Conservation (phyloP, 306 rosid genomes). For the Sophora flavescens region DNA sequence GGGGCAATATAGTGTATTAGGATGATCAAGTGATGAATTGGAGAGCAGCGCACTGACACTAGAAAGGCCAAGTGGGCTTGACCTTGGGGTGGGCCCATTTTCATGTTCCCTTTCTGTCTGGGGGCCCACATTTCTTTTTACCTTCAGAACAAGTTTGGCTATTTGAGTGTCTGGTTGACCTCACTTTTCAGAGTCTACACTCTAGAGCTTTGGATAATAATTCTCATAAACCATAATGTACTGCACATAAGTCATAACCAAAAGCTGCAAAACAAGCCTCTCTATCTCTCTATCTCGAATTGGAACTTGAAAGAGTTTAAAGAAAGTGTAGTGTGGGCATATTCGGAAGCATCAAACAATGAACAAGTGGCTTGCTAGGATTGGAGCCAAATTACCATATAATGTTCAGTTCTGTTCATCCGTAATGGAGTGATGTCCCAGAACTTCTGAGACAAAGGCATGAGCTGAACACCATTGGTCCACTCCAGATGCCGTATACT, state of each 20-base stretch:
- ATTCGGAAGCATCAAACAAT: not conserved
- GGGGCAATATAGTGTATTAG: slow-evolving; percentile 5
- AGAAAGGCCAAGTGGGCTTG: slow-evolving; percentile 56
- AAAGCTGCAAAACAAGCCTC: slow-evolving; percentile 32
- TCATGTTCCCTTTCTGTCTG: slow-evolving; percentile 31
- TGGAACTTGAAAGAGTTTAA: not conserved
- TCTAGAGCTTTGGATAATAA: slow-evolving; percentile 33
- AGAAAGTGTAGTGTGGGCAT: not conserved
- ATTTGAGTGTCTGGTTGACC: slow-evolving; percentile 31
- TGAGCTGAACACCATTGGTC: slow-evolving; percentile 8
- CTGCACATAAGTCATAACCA: no score
- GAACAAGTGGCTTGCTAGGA: slow-evolving; percentile 28
- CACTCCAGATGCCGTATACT: slow-evolving; percentile 16
- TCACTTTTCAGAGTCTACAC: not conserved
- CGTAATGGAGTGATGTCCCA: slow-evolving; percentile 10
- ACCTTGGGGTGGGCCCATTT: slow-evolving; percentile 52
- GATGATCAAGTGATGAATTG: slow-evolving; percentile 17
- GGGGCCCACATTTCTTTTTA: slow-evolving; percentile 54
- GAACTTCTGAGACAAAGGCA: not conserved
- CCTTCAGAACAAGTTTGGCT: slow-evolving; percentile 12
- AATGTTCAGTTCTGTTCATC: slow-evolving; percentile 26
- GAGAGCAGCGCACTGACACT: slow-evolving; percentile 38
- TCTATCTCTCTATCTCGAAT: not conserved
- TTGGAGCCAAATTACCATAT: slow-evolving; percentile 29
- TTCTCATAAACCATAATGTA: no score